Base-by-base conservation (phyloP, 2,329 filamentous ascomycete species). In the Davidsoniella neocaledoniae region DNA sequence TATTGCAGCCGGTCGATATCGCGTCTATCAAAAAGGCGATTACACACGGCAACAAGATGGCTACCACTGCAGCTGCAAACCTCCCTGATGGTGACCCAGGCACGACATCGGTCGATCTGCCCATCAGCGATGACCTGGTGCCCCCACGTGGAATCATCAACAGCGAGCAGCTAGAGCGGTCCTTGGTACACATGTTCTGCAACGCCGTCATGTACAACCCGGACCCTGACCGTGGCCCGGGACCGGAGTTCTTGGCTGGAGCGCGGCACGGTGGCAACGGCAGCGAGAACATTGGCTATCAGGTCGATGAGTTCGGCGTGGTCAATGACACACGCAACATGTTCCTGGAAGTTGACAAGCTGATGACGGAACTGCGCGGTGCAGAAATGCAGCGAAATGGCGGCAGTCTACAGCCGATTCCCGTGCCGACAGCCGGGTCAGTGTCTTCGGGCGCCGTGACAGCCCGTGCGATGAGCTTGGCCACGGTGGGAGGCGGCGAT, bases 161-260 rank as follows among this genome's bases (percentile, higher is more conserved):
- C 63, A 88, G 84, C 46, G 79, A 83, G 1, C 91, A 96, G 62
- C 72, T 96, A 14, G 90, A 96, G 64, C 86, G 87, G 56, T 90
- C 96, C 62, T 69, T 96, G 9, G 86, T 93, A 58, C 84, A 93
- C 58, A 95, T 96, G 85, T 94, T 96, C 63, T 86, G 87, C 56
- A 96, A 96, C 59, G 90, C 91, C 16, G 83, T 95, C 64, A 96
- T 98, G 91, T 98, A 94, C 69, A 96, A 96, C 58, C 80, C 84
- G 0, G 86, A 94, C 54, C 79, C 82, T 0, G 71, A 83, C 56
- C 76, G 81, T 23, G 82, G 83, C 0, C 77, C 82, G 8, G 81
- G 81, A 0, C 68, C 72, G 2, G 67, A 71, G 0, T 83, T 87
- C 55, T 62, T 75, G 58, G 65, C 67, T 50, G 59, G 66, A 39